A percentile compares a stretch with the other conserved stretches of the same genome.
phyloP scores from a whole-genome alignment of 1,284 basidiomycete genomes.

The Ceratobasidium sp. region DNA sequence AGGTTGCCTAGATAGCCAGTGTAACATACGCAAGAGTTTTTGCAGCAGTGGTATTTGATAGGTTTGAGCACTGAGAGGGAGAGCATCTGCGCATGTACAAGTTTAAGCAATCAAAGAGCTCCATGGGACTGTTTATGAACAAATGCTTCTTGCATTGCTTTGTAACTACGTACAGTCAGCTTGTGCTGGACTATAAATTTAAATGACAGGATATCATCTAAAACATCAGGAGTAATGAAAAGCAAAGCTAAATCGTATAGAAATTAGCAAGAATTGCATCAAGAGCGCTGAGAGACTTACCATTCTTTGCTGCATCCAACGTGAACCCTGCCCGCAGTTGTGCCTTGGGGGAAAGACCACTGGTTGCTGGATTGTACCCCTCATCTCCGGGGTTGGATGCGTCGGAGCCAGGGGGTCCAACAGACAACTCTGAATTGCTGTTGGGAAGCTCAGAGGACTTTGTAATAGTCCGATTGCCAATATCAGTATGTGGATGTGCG shows the following conservation, averaged over 20 bases:
- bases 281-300: background rate
- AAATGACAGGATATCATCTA: conserved; percentile 1
- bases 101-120: background rate
- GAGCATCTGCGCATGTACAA: background rate
- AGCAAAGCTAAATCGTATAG: too few species aligned
- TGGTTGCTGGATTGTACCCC: background rate
- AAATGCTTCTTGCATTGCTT: background rate
- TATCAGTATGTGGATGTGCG: background rate
- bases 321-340: background rate
- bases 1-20: conserved; percentile 45
- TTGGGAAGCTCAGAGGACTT: background rate
- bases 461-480: background rate
- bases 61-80: conserved; percentile 14
- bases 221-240: background rate
- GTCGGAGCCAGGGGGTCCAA: too few species aligned
- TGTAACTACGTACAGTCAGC: background rate
- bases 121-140: background rate
- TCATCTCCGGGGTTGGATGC: background rate
- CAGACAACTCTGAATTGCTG: background rate
- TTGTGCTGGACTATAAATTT: too few species aligned
- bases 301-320: background rate
- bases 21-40: conserved; percentile 50
- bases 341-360: background rate
- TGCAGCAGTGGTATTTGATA: conserved; percentile 49
- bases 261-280: background rate